A percentile compares a stretch with the other conserved stretches of the same genome.
Evolutionary conservation across 306 rosid genomes (phyloP).

Genomic region (Herpetospermum pedunculosum): DNA sequence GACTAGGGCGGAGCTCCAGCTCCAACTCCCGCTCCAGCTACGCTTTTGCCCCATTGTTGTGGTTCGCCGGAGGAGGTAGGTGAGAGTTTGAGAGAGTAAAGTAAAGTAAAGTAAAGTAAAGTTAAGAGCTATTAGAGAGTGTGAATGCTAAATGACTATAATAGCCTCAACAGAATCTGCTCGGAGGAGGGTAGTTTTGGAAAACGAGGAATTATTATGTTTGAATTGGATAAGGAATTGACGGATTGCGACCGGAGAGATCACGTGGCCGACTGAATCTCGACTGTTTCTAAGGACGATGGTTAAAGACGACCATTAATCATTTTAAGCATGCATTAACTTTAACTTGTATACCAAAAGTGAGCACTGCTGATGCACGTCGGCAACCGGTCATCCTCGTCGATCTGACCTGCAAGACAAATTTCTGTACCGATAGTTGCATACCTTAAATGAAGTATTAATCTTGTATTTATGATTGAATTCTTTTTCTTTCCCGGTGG

Average conservation of each 20-base stretch:
- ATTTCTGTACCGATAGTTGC: no score
- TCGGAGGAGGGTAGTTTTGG: not conserved
- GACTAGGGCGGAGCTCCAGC: slow-evolving; percentile 57
- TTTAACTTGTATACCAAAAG: no score
- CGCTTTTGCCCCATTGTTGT: slow-evolving; percentile 21
- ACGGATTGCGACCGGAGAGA: not conserved
- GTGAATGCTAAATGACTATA: not conserved
- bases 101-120: not conserved
- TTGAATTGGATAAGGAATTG: not conserved
- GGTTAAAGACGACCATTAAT: not conserved
- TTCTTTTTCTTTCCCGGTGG: no score
- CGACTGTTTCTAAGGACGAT: not conserved
- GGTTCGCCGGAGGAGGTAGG: not conserved
- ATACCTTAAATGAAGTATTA: no score
- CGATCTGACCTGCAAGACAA: no score
- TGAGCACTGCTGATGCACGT: no score
- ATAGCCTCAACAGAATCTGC: not conserved
- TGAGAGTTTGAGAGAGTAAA: not conserved
- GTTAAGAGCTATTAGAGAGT: not conserved
- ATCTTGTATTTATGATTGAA: no score
- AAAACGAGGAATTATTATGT: not conserved
- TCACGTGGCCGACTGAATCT: not conserved
- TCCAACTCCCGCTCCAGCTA: slow-evolving; percentile 65
- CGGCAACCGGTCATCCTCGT: no score
- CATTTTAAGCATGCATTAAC: not conserved